Evolutionary conservation across 768 basidiomycete genomes (phyloP), one percentile per base, ranked within the genome.

Genomic region (Sistotremastrum suecicum): DNA sequence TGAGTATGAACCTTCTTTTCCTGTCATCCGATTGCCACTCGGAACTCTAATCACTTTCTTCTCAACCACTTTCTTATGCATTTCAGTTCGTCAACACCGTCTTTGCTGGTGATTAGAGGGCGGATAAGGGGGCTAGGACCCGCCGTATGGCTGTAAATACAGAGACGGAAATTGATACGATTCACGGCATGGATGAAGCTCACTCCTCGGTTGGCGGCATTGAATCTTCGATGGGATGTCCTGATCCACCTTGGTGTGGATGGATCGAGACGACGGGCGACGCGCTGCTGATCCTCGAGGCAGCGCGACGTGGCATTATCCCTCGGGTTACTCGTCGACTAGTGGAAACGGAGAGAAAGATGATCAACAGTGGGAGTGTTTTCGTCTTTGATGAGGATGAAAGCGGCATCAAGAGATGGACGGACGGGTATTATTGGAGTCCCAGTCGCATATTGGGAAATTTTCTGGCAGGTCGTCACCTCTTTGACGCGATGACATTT

Each of bases 311-410:
- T 33, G 90, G 90, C 29, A 74, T 91, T 54, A 90, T 95, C 35
- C 91, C 91, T 6, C 73, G 89, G 47, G 87, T 98, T 28, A 92
- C 90, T 34, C 76, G 92, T 37, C 78, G 92, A 37, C 76, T 98
- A 43, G 86, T 90, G 50, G 92, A 95, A 59, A 74, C 84, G 33
- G 92, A 98, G 62, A 76, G 89, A 47, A 82, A 78, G 57, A 87
- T 94, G 81, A 91, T 98, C 60, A 80, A 80, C 11, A 85, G 82
- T 5, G 92, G 92, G 47, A 85, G 84, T 5, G 89, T 98, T 7
- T 98, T 97, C 56, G 92, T 95, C 52, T 98, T 95, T 58, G 89
- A 98, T 62, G 92, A 95, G 67, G 83, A 89, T 56, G 90, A 94
- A 65, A 89, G 86, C 56, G 90, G 91, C 30, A 98, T 98, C 67